A percentile compares a stretch with the other conserved stretches of the same genome.
phyloP scores from a whole-genome alignment of 2,329 filamentous ascomycete genomes.

The Fusarium abutilonis region DNA sequence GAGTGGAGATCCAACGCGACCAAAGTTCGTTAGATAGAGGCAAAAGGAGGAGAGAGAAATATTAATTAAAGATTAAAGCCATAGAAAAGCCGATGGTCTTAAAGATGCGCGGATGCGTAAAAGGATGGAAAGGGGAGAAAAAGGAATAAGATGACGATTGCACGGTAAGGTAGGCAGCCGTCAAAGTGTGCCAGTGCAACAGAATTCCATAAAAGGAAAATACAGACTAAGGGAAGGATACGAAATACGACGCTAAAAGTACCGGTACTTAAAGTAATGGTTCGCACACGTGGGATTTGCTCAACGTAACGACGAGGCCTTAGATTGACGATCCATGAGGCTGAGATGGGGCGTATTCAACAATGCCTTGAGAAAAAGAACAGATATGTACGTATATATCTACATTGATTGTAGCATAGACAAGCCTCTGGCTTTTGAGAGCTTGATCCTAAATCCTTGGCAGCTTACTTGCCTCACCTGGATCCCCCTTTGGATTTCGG shows the following conservation, averaged over 20 bases:
- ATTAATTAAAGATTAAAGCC: not conserved
- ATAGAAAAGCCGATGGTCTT: not conserved
- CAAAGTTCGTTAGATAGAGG: not conserved
- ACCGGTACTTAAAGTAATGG: slow-evolving; percentile 3
- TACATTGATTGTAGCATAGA: not conserved
- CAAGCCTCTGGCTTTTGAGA: not conserved
- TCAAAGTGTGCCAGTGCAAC: slow-evolving; percentile 1
- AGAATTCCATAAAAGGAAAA: not conserved
- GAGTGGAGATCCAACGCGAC: slow-evolving; percentile 1
- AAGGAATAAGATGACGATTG: slow-evolving; percentile 11
- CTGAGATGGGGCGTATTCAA: not conserved
- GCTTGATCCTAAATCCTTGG: not conserved
- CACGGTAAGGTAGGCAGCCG: slow-evolving; percentile 8
- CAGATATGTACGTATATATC: not conserved
- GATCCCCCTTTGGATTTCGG: not conserved
- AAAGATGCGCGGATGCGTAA: not conserved
- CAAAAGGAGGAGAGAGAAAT: not conserved
- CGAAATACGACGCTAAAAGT: slow-evolving; percentile 33
- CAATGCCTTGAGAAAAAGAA: not conserved
- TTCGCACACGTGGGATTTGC: not conserved
- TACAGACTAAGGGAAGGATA: slow-evolving; percentile 16
- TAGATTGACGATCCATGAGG: slow-evolving; percentile 12
- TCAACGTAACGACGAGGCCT: slow-evolving; percentile 1
- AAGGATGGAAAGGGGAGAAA: not conserved
- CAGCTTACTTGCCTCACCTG: not conserved